Conservation (phyloP, 2,329 filamentous ascomycete species). For the Pseudogymnoascus sp. region DNA sequence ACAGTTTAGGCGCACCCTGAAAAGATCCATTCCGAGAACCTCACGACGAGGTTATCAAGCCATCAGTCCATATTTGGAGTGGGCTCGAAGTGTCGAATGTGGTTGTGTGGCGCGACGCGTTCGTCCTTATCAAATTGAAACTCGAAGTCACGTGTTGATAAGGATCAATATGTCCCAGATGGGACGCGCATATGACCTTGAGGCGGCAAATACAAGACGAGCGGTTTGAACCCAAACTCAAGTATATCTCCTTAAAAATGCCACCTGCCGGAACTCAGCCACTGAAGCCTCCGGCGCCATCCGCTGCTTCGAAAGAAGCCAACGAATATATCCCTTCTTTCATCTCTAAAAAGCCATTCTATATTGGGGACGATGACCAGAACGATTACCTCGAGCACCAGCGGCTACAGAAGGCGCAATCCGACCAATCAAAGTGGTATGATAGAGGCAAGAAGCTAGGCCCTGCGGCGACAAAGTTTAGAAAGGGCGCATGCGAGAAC, state of each 20-base stretch:
- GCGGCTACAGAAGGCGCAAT: conserved; percentile 61
- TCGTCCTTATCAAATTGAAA: background rate
- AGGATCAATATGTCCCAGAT: background rate
- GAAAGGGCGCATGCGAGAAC: conserved; percentile 97
- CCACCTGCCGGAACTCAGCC: conserved; percentile 31
- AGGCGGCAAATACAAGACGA: background rate
- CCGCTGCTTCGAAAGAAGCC: conserved; percentile 65
- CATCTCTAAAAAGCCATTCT: conserved; percentile 97
- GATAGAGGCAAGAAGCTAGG: conserved; percentile 78
- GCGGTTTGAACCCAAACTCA: background rate
- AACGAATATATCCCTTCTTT: conserved; percentile 98
- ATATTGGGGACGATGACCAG: conserved; percentile 70
- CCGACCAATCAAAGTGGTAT: conserved; percentile 76
- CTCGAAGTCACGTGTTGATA: conserved; percentile 10
- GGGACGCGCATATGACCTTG: background rate
- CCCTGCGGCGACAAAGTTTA: conserved; percentile 88
- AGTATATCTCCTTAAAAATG: conserved; percentile 24
- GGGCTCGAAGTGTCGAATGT: background rate
- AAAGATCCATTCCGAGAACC: conserved; percentile 52
- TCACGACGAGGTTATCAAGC: background rate
- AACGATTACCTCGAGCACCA: conserved; percentile 96
- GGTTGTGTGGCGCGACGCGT: conserved; percentile 3
- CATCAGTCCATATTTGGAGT: background rate
- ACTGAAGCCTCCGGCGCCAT: conserved; percentile 25
- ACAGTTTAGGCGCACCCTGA: conserved; percentile 88